Evolutionary conservation across 2,329 filamentous ascomycete species (phyloP).

Genomic region (Ophiostoma australiae): DNA sequence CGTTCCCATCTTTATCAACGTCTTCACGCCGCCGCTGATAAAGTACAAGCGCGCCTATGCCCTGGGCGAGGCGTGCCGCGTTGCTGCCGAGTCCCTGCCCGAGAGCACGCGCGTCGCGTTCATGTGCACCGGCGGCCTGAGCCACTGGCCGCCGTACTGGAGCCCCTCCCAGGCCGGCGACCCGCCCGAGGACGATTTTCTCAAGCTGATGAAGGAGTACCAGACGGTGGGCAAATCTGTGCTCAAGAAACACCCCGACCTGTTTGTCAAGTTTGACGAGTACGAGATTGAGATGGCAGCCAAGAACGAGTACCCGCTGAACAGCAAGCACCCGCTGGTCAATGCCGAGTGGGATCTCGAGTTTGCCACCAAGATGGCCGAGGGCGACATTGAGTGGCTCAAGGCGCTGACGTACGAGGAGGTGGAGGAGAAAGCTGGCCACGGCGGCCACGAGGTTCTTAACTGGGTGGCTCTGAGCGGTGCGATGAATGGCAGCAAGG

Average conservation of each 20-base stretch:
- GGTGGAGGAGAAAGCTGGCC: conserved; percentile 27
- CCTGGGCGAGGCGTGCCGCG: conserved; percentile 32
- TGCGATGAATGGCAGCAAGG: conserved; percentile 25
- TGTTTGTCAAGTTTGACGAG: conserved; percentile 26
- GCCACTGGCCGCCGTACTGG: conserved; percentile 28
- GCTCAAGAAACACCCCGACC: conserved; percentile 23
- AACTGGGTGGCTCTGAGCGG: conserved; percentile 27
- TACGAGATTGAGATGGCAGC: conserved; percentile 27
- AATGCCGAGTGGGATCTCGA: conserved; percentile 26
- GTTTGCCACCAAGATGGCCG: conserved; percentile 23
- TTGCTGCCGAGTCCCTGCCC: conserved; percentile 27
- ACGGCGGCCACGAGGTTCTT: conserved; percentile 27
- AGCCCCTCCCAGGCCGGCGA: conserved; percentile 26
- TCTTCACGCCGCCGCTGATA: conserved; percentile 27
- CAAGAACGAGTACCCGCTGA: conserved; percentile 28
- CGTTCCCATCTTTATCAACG: conserved; percentile 25
- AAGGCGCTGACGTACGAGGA: conserved; percentile 24
- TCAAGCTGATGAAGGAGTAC: conserved; percentile 28
- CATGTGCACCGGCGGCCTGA: conserved; percentile 26
- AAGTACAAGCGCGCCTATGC: conserved; percentile 32
- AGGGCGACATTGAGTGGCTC: conserved; percentile 24
- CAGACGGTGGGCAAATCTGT: conserved; percentile 26
- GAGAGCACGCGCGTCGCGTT: conserved; percentile 23
- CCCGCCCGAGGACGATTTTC: conserved; percentile 26
- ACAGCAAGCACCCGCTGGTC: conserved; percentile 27